These are phyloP conservation scores for Jamesozyma rosinii DNA, from an alignment of 805 yeast species.

Conservation along the genomic window DNA sequence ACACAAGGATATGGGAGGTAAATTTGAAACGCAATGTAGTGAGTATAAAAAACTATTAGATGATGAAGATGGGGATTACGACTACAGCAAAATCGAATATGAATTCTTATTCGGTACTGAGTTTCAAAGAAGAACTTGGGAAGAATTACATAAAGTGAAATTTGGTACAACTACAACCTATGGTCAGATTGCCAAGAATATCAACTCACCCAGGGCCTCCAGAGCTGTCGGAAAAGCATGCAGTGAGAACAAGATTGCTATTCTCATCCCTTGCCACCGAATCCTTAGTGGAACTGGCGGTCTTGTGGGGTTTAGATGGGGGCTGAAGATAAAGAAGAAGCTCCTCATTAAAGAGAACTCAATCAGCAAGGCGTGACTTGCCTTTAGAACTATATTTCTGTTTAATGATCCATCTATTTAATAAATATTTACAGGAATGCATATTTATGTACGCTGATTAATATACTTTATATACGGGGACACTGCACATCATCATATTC, in stretches of 20 bases:
- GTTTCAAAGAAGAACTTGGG: slow-evolving; percentile 35
- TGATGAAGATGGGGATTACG: not conserved
- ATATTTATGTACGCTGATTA: not conserved
- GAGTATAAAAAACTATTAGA: not conserved
- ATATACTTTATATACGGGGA: not conserved
- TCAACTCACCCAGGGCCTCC: slow-evolving; percentile 26
- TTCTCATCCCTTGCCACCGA: slow-evolving; percentile 39
- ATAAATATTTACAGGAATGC: slow-evolving; percentile 2
- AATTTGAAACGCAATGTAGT: not conserved
- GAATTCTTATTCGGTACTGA: slow-evolving; percentile 34
- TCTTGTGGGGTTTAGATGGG: slow-evolving; percentile 36
- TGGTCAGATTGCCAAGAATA: slow-evolving; percentile 25
- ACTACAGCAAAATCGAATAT: slow-evolving; percentile 6
- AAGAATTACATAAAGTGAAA: slow-evolving; percentile 22
- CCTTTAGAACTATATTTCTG: not conserved
- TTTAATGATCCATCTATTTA: not conserved
- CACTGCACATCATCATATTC: not conserved
- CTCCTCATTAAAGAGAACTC: slow-evolving; percentile 5
- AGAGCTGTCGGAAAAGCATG: slow-evolving; percentile 37
- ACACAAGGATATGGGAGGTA: not conserved
- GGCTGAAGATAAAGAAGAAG: slow-evolving; percentile 27
- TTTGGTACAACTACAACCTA: slow-evolving; percentile 30
- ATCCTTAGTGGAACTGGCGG: slow-evolving; percentile 28
- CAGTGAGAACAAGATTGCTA: slow-evolving; percentile 33
- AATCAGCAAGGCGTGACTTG: not conserved